A percentile compares a stretch with the other conserved stretches of the same genome.
These are phyloP conservation scores for Flaveria ramosissima DNA, from an alignment of 129 eudicot genomes.

Conservation along the genomic window DNA sequence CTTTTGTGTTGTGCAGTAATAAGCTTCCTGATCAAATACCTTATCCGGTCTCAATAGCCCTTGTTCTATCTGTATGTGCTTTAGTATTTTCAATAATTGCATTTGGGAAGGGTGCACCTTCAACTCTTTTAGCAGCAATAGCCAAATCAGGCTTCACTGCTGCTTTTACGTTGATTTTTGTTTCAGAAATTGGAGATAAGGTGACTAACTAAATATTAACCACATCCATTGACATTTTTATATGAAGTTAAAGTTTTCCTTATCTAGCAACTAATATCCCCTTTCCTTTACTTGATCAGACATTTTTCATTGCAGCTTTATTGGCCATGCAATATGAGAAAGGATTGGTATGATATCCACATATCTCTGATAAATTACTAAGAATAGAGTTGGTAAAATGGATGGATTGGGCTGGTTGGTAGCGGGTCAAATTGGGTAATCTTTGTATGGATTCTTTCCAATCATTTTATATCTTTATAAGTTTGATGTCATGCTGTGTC, in stretches of 20 bases:
- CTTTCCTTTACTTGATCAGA: slow-evolving; percentile 58
- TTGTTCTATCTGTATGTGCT: slow-evolving; percentile 79
- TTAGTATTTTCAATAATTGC: slow-evolving; percentile 64
- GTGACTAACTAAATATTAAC: slow-evolving; percentile 36
- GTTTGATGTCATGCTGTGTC: background rate
- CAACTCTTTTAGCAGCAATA: slow-evolving; percentile 75
- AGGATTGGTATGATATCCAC: slow-evolving; percentile 70
- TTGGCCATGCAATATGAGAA: slow-evolving; percentile 94
- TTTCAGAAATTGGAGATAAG: slow-evolving; percentile 99
- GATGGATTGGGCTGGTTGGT: background rate
- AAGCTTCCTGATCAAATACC: slow-evolving; percentile 64
- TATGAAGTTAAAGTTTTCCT: slow-evolving; percentile 22
- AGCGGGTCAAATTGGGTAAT: background rate
- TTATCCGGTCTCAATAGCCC: slow-evolving; percentile 72
- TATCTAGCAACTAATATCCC: slow-evolving; percentile 28
- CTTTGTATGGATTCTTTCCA: background rate
- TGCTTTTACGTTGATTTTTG: slow-evolving; percentile 81
- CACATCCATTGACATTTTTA: slow-evolving; percentile 1
- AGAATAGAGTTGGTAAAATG: background rate
- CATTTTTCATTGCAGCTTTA: slow-evolving; percentile 96
- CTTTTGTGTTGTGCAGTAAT: slow-evolving; percentile 54
- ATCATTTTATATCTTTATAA: background rate
- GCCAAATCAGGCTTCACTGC: slow-evolving; percentile 98
- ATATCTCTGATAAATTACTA: slow-evolving; percentile 10
- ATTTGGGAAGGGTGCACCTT: slow-evolving; percentile 74